Evolutionary conservation across 805 yeast genomes (phyloP), one percentile per base, ranked within the genome.

Genomic region (Metschnikowia lachancei): DNA sequence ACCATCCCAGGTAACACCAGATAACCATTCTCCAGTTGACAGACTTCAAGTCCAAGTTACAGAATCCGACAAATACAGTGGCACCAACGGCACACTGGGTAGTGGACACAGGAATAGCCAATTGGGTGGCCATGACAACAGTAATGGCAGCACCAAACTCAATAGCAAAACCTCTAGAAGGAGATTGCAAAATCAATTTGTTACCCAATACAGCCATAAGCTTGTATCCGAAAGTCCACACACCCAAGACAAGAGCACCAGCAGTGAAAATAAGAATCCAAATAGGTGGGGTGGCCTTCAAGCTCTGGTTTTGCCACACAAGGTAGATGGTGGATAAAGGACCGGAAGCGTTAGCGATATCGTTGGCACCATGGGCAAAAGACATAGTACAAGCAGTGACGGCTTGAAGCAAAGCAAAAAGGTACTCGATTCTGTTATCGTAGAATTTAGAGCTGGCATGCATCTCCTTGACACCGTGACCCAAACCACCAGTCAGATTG

Each of bases 51-150:
- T 81, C 86, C 56, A 69, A 69, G 72, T 85, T 85, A 68, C 88
- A 83, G 49, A 84, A 69, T 45, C 90, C 92, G 53, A 85, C 87
- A 58, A 78, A 80, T 6, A 85, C 87, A 33, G 87, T 82, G 49
- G 88, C 87, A 49, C 92, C 92, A 46, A 81, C 84, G 12, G 89
- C 87, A 62, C 82, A 77, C 65, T 85, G 91, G 4, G 92, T 85
- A 24, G 92, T 85, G 7, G 90, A 83, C 28, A 84, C 79, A 38
- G 92, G 92, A 52, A 85, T 80, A 4, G 75, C 70, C 52, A 85
- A 72, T 63, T 82, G 85, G 5, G 92, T 80, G 26, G 92, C 91
- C 80, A 85, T 77, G 37, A 83, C 82, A 9, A 82, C 78, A 7
- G 92, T 84, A 43, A 83, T 66, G 34, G 91, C 91, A 51, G 91